Evolutionary conservation across 768 basidiomycete genomes (phyloP), one percentile per base, ranked within the genome.

Genomic region (Grammothele lineata): DNA sequence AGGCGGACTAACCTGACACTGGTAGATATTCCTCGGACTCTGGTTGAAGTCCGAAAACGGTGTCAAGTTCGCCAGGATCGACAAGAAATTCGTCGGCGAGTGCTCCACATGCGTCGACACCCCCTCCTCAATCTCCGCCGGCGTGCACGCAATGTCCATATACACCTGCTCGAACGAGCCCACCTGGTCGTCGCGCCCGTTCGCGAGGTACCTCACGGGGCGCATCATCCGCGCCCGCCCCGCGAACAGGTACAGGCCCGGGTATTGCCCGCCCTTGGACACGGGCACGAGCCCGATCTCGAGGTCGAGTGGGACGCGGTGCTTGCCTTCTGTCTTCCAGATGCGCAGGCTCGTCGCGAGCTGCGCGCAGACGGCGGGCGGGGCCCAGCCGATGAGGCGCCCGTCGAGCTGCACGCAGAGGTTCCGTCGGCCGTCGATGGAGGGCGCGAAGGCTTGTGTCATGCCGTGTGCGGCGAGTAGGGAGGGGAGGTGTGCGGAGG

Each of bases 11-110:
- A 88, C 87, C 77, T 92, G 91, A 67, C 93, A 96, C 64, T 95
- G 88, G 59, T 92, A 92, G 46, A 92, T 92, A 59, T 92, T 92
- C 60, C 90, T 81, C 22, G 90, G 90, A 69, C 85, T 87, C 85
- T 98, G 96, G 66, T 99, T 99, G 70, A 98, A 99, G 67, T 99
- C 95, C 35, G 94, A 97, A 73, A 99, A 99, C 0, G 96, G 96
- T 0, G 95, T 99, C 55, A 99, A 74, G 64, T 98, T 97, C 37
- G 96, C 96, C 53, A 99, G 77, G 58, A 99, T 95, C 2, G 92
- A 95, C 45, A 99, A 69, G 66, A 99, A 93, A 64, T 92, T 94
- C 7, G 96, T 97, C 4, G 96, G 91, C 33, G 88, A 76, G 59
- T 92, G 85, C 68, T 99, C 96, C 34, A 96, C 86, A 66, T 99